Evolutionary conservation across 163 green algal genomes (phyloP).

Genomic region (Volvox carteri): DNA sequence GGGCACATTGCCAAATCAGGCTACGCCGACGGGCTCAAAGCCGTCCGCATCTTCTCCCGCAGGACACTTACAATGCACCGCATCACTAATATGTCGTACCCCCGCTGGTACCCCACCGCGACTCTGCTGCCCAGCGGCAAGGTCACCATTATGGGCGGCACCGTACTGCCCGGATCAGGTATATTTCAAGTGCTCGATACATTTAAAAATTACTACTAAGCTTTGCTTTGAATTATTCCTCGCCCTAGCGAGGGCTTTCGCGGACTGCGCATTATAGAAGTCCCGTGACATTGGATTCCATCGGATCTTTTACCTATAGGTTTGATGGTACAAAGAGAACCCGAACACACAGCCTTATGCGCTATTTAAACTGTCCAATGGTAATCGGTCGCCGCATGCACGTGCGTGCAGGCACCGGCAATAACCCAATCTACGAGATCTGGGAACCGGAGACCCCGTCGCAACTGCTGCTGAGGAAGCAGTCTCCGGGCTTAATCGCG

Average conservation of each 20-base stretch:
- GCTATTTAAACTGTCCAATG: too few species aligned
- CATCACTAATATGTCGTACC: slow-evolving; percentile 42
- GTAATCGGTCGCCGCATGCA: too few species aligned
- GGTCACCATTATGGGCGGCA: slow-evolving; percentile 51
- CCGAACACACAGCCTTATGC: too few species aligned
- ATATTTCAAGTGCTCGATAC: too few species aligned
- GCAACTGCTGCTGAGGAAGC: not conserved
- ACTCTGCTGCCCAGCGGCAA: slow-evolving; percentile 48
- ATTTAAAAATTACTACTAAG: too few species aligned
- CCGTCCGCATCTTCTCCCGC: slow-evolving; percentile 48
- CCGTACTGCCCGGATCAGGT: slow-evolving; percentile 42
- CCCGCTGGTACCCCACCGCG: slow-evolving; percentile 58
- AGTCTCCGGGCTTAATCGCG: not conserved
- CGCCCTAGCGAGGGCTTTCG: too few species aligned
- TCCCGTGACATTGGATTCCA: too few species aligned
- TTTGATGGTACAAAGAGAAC: too few species aligned
- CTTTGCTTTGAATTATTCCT: too few species aligned
- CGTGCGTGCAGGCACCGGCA: slow-evolving; percentile 23
- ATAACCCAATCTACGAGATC: slow-evolving; percentile 45
- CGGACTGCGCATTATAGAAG: too few species aligned
- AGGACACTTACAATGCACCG: slow-evolving; percentile 31
- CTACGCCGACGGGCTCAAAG: slow-evolving; percentile 52
- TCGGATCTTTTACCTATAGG: too few species aligned
- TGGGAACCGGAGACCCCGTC: slow-evolving; percentile 25
- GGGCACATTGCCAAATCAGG: slow-evolving; percentile 59